phyloP scores from a whole-genome alignment of 768 basidiomycete species.

The Tephrocybe sp. region DNA sequence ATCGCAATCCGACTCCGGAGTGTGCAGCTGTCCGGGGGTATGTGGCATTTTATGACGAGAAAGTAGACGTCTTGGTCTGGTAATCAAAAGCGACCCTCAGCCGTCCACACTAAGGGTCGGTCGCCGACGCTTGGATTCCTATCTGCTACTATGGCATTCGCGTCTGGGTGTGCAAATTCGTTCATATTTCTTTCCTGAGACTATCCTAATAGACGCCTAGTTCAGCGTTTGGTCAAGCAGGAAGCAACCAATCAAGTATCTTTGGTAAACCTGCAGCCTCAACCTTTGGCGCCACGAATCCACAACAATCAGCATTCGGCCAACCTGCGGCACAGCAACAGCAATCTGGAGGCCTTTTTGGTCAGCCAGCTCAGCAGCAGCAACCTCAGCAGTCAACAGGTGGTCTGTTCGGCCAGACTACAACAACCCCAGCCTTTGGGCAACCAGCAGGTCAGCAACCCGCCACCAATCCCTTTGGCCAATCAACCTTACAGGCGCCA shows the following conservation, averaged over 20 bases:
- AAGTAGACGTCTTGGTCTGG: slow-evolving; percentile 65
- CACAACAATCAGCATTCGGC: slow-evolving; percentile 30
- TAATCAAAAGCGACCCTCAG: no score
- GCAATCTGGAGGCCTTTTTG: slow-evolving; percentile 28
- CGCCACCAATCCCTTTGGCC: slow-evolving; percentile 13
- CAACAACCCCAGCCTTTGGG: slow-evolving; percentile 27
- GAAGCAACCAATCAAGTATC: slow-evolving; percentile 28
- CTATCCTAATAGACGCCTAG: neutral
- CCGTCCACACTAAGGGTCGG: no score
- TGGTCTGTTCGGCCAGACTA: slow-evolving; percentile 27
- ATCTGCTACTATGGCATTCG: slow-evolving; percentile 6
- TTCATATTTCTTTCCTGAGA: neutral
- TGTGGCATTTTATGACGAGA: slow-evolving; percentile 66
- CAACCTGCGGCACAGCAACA: slow-evolving; percentile 28
- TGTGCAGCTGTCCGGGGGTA: slow-evolving; percentile 50
- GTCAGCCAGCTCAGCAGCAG: slow-evolving; percentile 25
- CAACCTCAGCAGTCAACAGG: slow-evolving; percentile 19
- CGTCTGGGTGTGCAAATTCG: slow-evolving; percentile 7
- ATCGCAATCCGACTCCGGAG: slow-evolving; percentile 52
- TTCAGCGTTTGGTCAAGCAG: neutral
- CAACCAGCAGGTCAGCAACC: slow-evolving; percentile 18
- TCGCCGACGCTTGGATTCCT: no score
- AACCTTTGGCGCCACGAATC: slow-evolving; percentile 20
- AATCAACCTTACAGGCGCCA: neutral
- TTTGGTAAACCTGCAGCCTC: slow-evolving; percentile 31